These are phyloP conservation scores for Fusarium duplospermum DNA, from an alignment of 2,329 filamentous ascomycete species.

Conservation along the genomic window DNA sequence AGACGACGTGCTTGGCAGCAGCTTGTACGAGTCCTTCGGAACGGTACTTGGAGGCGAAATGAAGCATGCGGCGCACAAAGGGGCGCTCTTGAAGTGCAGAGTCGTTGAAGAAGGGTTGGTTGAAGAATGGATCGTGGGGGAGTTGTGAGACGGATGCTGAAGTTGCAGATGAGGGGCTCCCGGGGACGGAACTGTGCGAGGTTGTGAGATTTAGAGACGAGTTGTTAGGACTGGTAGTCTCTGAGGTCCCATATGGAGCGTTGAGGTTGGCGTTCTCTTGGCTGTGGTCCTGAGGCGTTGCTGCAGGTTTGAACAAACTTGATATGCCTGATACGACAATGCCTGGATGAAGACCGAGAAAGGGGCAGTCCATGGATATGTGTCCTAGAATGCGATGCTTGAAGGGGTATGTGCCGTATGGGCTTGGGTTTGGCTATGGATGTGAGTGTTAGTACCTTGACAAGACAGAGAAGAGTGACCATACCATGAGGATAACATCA, in stretches of 20 bases:
- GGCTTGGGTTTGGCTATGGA: conserved; percentile 47
- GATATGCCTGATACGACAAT: conserved; percentile 85
- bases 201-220: conserved; percentile 36
- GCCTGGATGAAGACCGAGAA: conserved; percentile 89
- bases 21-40: conserved; percentile 76
- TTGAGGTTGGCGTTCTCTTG: conserved; percentile 8
- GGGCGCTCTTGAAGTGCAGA: conserved; percentile 74
- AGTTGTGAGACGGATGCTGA: conserved; percentile 17
- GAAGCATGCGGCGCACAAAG: conserved; percentile 74
- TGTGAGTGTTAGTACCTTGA: neutral
- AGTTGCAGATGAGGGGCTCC: conserved; percentile 27
- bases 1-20: conserved; percentile 78
- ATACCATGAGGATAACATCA: conserved; percentile 77
- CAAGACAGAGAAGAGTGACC: conserved; percentile 14
- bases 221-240: conserved; percentile 16
- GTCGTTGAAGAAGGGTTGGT: conserved; percentile 82
- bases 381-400: conserved; percentile 83
- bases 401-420: conserved; percentile 57
- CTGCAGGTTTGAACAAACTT: conserved; percentile 74
- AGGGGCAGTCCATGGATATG: conserved; percentile 86
- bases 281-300: conserved; percentile 38
- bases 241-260: conserved; percentile 10
- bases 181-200: conserved; percentile 29
- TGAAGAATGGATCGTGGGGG: conserved; percentile 71
- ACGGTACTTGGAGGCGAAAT: conserved; percentile 86